Evolutionary conservation across 208 protist species (phyloP).

Genomic region (Giardia muris): DNA sequence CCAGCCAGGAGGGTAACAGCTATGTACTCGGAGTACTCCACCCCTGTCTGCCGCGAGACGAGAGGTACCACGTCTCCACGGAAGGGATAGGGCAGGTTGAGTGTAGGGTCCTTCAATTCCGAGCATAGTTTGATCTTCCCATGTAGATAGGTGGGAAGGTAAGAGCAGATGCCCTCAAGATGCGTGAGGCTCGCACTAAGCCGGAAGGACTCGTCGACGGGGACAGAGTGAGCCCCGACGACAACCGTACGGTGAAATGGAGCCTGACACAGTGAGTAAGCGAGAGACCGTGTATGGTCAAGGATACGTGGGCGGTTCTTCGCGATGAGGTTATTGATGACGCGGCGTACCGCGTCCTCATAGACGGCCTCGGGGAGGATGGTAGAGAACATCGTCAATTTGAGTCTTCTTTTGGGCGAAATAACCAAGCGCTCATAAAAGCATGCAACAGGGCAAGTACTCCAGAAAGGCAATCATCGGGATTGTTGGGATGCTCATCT

Average conservation of each 20-base stretch:
- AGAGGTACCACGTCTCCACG: not conserved
- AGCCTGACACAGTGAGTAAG: not conserved
- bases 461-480: conserved; percentile 33
- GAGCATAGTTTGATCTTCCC: not conserved
- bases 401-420: not conserved
- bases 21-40: not conserved
- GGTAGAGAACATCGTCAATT: not conserved
- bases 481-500: conserved; percentile 31
- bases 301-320: not conserved
- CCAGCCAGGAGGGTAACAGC: not conserved
- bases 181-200: not conserved
- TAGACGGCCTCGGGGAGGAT: not conserved
- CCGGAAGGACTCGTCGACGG: not conserved
- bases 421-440: not conserved
- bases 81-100: not conserved
- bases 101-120: not conserved
- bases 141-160: not conserved
- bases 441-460: not conserved
- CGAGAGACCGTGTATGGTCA: not conserved
- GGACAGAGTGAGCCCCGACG: not conserved
- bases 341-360: not conserved
- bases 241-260: not conserved
- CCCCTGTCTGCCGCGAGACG: not conserved
- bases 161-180: not conserved
- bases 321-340: not conserved